phyloP scores from a whole-genome alignment of 2,329 filamentous ascomycete species.

The Botryotinia narcissicola region DNA sequence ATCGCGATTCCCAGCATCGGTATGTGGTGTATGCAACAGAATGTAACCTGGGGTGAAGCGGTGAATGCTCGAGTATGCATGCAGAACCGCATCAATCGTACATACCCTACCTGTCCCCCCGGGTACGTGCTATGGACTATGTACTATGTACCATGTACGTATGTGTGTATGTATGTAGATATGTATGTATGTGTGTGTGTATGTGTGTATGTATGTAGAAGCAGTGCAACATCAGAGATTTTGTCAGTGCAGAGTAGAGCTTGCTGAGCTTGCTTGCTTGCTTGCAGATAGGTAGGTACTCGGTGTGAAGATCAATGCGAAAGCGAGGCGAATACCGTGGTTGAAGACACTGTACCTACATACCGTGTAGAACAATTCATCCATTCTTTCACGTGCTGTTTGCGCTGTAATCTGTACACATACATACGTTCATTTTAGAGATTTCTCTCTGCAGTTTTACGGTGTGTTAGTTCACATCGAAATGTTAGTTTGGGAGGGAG shows the following conservation, averaged over 20 bases:
- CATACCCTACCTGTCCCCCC: background rate
- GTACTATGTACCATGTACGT: background rate
- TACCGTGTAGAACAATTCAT: background rate
- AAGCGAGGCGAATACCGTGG: background rate
- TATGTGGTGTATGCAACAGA: background rate
- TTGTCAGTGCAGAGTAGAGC: background rate
- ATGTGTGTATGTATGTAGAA: background rate
- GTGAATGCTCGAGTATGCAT: background rate
- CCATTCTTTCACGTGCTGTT: background rate
- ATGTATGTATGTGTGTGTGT: background rate
- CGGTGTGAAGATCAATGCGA: background rate
- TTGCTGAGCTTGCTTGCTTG: background rate
- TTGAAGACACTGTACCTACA: background rate
- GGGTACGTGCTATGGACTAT: background rate
- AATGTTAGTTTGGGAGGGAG: background rate
- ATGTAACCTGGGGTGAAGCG: background rate
- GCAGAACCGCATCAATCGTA: background rate
- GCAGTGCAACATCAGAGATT: constrained; percentile 1
- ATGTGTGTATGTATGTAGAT: too few species aligned
- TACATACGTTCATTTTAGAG: background rate
- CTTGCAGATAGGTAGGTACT: background rate
- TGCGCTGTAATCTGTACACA: background rate
- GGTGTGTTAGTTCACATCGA: background rate
- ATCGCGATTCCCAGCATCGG: background rate
- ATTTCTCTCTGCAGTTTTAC: background rate